phyloP scores from a whole-genome alignment of 2,329 filamentous ascomycete genomes.

The Dendryphion nanum region DNA sequence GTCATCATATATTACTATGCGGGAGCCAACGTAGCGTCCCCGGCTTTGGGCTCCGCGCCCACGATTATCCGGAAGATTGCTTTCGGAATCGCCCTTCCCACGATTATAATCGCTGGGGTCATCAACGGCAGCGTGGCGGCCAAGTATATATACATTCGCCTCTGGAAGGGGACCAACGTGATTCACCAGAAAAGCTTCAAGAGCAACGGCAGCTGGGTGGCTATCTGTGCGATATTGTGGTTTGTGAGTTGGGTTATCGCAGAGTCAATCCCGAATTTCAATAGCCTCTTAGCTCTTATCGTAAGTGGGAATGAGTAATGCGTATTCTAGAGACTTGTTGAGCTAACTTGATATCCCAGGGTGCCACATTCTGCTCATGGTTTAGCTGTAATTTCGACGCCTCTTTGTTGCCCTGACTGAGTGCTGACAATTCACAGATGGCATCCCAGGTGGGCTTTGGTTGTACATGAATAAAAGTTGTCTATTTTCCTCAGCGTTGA shows the following conservation, averaged over 20 bases:
- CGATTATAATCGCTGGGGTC: slow-evolving; percentile 69
- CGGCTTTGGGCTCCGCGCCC: slow-evolving; percentile 49
- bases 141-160: slow-evolving; percentile 64
- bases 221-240: slow-evolving; percentile 58
- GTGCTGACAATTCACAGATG: too few relatives aligned
- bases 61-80: slow-evolving; percentile 58
- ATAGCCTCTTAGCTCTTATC: slow-evolving; percentile 61
- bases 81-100: slow-evolving; percentile 67
- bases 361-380: too few relatives aligned
- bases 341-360: too few relatives aligned
- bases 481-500: too few relatives aligned
- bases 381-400: too few relatives aligned
- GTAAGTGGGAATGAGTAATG: too few relatives aligned
- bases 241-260: slow-evolving; percentile 65
- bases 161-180: slow-evolving; percentile 61
- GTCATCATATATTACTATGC: slow-evolving; percentile 53
- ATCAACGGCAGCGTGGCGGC: slow-evolving; percentile 67
- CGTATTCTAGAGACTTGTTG: too few relatives aligned
- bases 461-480: too few relatives aligned
- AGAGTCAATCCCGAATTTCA: slow-evolving; percentile 67
- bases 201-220: too few relatives aligned
- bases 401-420: too few relatives aligned
- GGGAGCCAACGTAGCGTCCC: slow-evolving; percentile 46
- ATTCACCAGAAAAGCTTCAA: slow-evolving; percentile 18
- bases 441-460: too few relatives aligned